Base-by-base conservation (phyloP, 108 stramenopile genomes). In the Discostella pseudostelligera region DNA sequence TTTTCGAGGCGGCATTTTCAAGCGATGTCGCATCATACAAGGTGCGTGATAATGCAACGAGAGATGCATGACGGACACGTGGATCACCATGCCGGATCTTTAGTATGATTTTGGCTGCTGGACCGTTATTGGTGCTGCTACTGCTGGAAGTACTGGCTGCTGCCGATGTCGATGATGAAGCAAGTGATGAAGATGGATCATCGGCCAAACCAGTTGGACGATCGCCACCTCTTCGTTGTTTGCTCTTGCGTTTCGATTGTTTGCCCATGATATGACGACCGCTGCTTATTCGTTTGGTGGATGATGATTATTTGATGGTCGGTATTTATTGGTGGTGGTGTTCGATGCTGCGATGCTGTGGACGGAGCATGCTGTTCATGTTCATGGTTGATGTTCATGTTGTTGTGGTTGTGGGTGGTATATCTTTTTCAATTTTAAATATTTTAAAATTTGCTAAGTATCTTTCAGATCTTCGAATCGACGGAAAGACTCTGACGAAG, bases 51-150 rank as follows among this genome's bases (percentile, higher is more conserved):
- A 84, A 57, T 0, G 84, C 87, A 13, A 81, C 69, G 35, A 90
- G 62, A 0, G 86, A 79, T 13, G 78, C 81, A 54, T 87, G 86
- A 26, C 85, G 72, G n/a, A 69, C 54, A 44, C 79, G 71, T 17
- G 87, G 73, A 76, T 88, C 87, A 21, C 76, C 69, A 59, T 87
- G 82, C 20, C 83, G 82, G 12, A 90, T 64, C 73, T 69, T 69
- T 19, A 25, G n/a, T 40, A 65, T 28, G 20, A 75, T 35, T 17
- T 22, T 42, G 0, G 39, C 65, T 16, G 50, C 54, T 17, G 54
- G 59, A 12, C 21, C 22, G 24, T 56, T n/a, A 7, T 16, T 14
- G 25, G 32, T 29, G 40, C 40, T 17, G 32, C 32, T 32, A 32
- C 5, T n/a, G n/a, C 12, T 21, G 14, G 59, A 24, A 0, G 53